Evolutionary conservation across 2,329 filamentous ascomycete species (phyloP).

Genomic region (Lasiodiplodia sp.): DNA sequence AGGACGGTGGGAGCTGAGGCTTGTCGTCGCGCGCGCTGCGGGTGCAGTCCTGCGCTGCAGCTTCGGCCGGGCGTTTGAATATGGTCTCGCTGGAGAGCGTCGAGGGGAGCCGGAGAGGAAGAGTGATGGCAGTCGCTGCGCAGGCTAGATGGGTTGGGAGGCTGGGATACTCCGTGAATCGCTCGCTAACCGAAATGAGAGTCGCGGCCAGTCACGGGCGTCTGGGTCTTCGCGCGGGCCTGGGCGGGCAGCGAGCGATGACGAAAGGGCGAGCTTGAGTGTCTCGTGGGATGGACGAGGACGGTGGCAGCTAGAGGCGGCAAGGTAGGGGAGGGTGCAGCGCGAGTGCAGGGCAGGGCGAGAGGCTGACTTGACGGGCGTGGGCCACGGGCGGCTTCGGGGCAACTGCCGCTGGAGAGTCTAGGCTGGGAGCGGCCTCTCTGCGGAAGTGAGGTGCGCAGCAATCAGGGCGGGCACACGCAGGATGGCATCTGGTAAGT

Average conservation of each 20-base stretch:
- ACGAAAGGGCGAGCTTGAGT: slow-evolving; percentile 22
- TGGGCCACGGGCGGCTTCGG: slow-evolving; percentile 23
- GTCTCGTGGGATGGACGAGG: slow-evolving; percentile 9
- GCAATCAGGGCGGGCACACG: slow-evolving; percentile 28
- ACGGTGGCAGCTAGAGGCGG: slow-evolving; percentile 20
- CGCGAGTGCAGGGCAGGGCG: slow-evolving; percentile 25
- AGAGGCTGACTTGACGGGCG: slow-evolving; percentile 22
- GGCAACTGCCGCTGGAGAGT: slow-evolving; percentile 25
- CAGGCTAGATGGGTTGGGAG: slow-evolving; percentile 29
- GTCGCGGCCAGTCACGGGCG: slow-evolving; percentile 30
- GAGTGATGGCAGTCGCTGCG: slow-evolving; percentile 28
- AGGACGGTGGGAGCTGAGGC: slow-evolving; percentile 22
- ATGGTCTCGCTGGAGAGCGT: slow-evolving; percentile 22
- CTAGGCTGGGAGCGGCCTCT: slow-evolving; percentile 27
- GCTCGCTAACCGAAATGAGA: slow-evolving; percentile 31
- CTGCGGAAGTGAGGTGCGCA: slow-evolving; percentile 28
- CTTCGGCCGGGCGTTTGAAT: slow-evolving; percentile 23
- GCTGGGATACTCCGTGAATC: slow-evolving; percentile 31
- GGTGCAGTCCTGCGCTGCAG: slow-evolving; percentile 29
- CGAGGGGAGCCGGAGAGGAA: slow-evolving; percentile 21
- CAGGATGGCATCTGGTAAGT: slow-evolving; percentile 25
- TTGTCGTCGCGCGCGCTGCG: slow-evolving; percentile 28
- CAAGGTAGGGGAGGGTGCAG: slow-evolving; percentile 26
- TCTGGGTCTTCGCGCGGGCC: slow-evolving; percentile 22
- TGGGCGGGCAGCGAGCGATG: slow-evolving; percentile 25